Percentiles rank a stretch among this genome's conserved stretches.
Conservation (phyloP, 2,329 filamentous ascomycete genomes). For the Aulographum hederae region DNA sequence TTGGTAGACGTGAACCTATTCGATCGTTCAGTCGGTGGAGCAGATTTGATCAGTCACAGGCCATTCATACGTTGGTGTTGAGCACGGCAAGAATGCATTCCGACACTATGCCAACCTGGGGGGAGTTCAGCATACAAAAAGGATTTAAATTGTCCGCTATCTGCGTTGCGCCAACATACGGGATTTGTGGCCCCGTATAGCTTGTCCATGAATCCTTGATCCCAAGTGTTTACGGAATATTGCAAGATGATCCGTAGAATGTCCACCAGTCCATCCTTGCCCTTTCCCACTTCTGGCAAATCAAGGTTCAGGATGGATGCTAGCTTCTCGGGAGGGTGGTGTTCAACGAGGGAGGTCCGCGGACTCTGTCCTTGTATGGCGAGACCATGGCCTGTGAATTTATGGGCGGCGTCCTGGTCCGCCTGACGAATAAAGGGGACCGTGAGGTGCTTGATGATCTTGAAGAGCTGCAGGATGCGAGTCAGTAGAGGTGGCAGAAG, state of each 20-base stretch:
- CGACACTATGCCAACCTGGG: constrained; percentile 66
- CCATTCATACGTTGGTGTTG: constrained; percentile 91
- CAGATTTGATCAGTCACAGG: too few relatives aligned
- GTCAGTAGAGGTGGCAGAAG: too few relatives aligned
- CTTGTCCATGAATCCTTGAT: constrained; percentile 92
- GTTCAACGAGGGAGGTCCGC: constrained; percentile 24
- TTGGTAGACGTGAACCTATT: constrained; percentile 85
- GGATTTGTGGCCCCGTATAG: constrained; percentile 82
- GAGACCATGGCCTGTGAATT: constrained; percentile 38
- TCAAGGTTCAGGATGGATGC: constrained; percentile 19
- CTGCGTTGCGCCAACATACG: constrained; percentile 19
- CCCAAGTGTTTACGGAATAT: constrained; percentile 96
- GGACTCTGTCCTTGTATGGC: constrained; percentile 43
- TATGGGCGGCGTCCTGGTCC: constrained; percentile 40
- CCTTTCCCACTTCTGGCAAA: constrained; percentile 17
- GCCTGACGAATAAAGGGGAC: constrained; percentile 54
- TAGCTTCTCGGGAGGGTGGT: constrained; percentile 24
- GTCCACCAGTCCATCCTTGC: constrained; percentile 23
- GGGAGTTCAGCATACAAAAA: constrained; percentile 28
- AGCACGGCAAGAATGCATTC: constrained; percentile 71
- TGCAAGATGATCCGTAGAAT: constrained; percentile 51
- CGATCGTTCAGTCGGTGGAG: constrained; percentile 31
- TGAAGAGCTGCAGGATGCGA: constrained; percentile 37
- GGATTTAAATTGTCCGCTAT: constrained; percentile 1
- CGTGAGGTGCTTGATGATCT: constrained; percentile 47